Conservation (phyloP, 73 alveolate genomes). For the Paramecium octaurelia region DNA sequence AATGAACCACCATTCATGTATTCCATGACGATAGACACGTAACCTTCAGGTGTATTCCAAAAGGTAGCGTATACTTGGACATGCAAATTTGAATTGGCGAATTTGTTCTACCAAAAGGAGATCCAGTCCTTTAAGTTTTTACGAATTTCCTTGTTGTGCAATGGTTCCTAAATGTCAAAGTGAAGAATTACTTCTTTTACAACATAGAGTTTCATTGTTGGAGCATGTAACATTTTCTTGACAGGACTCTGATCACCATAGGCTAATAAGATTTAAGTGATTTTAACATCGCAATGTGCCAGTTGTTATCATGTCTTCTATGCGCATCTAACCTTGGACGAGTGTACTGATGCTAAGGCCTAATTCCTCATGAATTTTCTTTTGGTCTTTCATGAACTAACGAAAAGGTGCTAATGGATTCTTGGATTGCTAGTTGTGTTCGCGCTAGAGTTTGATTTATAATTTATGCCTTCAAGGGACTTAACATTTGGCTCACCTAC, state of each 20-base stretch:
- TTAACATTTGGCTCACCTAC: conserved; percentile 35
- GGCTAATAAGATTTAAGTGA: neutral
- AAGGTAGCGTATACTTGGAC: conserved; percentile 42
- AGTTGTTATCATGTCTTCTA: conserved; percentile 46
- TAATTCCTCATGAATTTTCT: conserved; percentile 31
- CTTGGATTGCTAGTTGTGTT: conserved; percentile 10
- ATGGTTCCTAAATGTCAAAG: conserved; percentile 59
- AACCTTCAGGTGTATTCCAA: conserved; percentile 61
- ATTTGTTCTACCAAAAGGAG: conserved; percentile 64
- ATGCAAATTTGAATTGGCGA: conserved; percentile 30
- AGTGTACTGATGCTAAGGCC: conserved; percentile 25
- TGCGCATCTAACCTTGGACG: conserved; percentile 30
- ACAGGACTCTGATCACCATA: conserved; percentile 70
- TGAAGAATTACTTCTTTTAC: conserved; percentile 66
- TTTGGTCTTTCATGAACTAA: conserved; percentile 16
- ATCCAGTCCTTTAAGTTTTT: conserved; percentile 75
- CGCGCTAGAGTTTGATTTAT: conserved; percentile 11
- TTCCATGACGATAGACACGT: conserved; percentile 53
- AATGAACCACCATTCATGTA: conserved; percentile 57
- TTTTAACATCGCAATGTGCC: conserved; percentile 31
- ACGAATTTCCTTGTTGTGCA: conserved; percentile 64
- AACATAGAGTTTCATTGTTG: conserved; percentile 67
- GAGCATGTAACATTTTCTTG: conserved; percentile 82
- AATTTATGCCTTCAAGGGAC: conserved; percentile 25
- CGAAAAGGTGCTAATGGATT: conserved; percentile 47